These are phyloP conservation scores for Curvularia hawaiiensis DNA, from an alignment of 2,329 filamentous ascomycete genomes.

Conservation along the genomic window DNA sequence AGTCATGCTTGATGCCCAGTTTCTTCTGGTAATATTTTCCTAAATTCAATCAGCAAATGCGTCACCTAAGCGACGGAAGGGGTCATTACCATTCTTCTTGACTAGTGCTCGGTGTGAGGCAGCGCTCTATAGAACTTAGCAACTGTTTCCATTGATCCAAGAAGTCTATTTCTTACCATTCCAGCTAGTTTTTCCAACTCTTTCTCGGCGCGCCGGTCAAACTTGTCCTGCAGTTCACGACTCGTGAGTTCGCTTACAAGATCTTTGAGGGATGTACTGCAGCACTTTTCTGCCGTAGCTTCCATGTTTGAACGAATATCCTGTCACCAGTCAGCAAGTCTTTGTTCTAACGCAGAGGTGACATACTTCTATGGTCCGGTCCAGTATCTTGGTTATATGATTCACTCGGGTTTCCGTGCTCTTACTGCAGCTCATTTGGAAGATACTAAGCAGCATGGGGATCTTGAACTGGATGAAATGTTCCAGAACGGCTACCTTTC, in stretches of 20 bases:
- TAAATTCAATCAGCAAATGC: neutral
- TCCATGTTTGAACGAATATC: neutral
- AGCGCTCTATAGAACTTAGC: constrained; percentile 6
- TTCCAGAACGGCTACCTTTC: constrained; percentile 14
- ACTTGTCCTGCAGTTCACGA: constrained; percentile 1
- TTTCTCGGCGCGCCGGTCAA: constrained; percentile 3
- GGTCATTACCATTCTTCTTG: constrained; percentile 4
- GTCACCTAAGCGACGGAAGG: neutral
- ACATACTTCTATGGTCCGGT: constrained; percentile 11
- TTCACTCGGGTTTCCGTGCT: constrained; percentile 22
- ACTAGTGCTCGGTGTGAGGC: constrained; percentile 3
- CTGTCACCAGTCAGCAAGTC: constrained; percentile 1
- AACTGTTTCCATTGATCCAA: neutral
- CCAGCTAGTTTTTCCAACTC: constrained; percentile 1
- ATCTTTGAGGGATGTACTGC: neutral
- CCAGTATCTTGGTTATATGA: constrained; percentile 17
- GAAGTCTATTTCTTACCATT: neutral
- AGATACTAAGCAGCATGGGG: constrained; percentile 16
- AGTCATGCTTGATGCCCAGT: constrained; percentile 1
- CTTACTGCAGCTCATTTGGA: constrained; percentile 27
- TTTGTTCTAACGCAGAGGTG: neutral
- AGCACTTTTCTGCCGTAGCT: neutral
- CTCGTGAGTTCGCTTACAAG: neutral
- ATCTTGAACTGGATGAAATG: constrained; percentile 8
- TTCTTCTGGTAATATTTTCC: constrained; percentile 15